Conservation (phyloP, 768 basidiomycete species). For the Leccinum sublutescens region DNA sequence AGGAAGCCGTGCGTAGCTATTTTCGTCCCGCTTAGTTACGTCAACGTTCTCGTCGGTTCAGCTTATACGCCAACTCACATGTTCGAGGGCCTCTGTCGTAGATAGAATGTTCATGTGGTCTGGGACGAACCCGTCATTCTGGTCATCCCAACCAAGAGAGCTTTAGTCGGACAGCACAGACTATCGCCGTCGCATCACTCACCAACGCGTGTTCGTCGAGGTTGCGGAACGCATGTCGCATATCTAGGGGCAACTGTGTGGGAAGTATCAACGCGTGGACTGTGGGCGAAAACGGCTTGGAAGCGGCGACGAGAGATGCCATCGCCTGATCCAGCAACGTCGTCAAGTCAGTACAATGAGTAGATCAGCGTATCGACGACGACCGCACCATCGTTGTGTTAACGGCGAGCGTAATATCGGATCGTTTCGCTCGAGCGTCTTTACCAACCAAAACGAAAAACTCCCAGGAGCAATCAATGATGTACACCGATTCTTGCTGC, state of each 20-base stretch:
- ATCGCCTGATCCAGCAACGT: slow-evolving; percentile 43
- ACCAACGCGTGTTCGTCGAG: slow-evolving; percentile 65
- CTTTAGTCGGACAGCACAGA: neutral
- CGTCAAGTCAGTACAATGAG: neutral
- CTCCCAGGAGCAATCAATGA: slow-evolving; percentile 80
- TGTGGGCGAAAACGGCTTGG: slow-evolving; percentile 67
- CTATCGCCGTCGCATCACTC: slow-evolving; percentile 20
- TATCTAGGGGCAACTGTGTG: slow-evolving; percentile 69
- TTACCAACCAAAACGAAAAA: slow-evolving; percentile 71
- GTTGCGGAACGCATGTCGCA: slow-evolving; percentile 64
- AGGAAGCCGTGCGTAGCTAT: slow-evolving; percentile 53
- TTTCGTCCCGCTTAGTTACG: slow-evolving; percentile 6
- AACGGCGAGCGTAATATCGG: slow-evolving; percentile 62
- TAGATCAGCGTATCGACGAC: neutral
- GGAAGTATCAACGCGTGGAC: slow-evolving; percentile 75
- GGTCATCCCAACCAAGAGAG: neutral
- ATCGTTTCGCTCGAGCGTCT: slow-evolving; percentile 58
- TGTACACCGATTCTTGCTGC: slow-evolving; percentile 50
- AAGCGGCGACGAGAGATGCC: slow-evolving; percentile 46
- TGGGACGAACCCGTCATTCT: slow-evolving; percentile 55
- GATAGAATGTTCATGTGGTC: slow-evolving; percentile 80
- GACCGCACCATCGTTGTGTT: slow-evolving; percentile 50
- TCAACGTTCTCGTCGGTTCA: neutral
- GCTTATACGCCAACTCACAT: slow-evolving; percentile 42
- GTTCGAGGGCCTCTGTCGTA: slow-evolving; percentile 50